Evolutionary conservation across 441 rosid species (phyloP).

Genomic region (Melastoma candidum): DNA sequence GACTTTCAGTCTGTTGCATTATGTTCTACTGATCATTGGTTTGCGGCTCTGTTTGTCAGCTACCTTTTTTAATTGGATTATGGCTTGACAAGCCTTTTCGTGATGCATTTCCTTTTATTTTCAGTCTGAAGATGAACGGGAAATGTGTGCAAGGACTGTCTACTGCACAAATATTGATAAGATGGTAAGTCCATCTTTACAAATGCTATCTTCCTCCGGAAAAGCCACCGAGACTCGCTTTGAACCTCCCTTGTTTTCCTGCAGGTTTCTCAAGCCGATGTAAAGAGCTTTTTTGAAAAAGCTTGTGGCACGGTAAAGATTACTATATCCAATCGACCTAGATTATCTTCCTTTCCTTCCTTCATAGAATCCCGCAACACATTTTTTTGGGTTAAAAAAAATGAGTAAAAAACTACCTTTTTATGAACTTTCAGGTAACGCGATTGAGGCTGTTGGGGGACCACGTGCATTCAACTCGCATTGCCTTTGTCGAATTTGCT

Average conservation of each 20-base stretch:
- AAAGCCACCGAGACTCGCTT: no score
- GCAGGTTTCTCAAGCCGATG: constrained; percentile 60
- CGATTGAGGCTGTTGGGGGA: constrained; percentile 67
- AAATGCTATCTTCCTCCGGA: not conserved
- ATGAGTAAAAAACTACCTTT: not conserved
- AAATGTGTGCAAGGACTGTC: constrained; percentile 64
- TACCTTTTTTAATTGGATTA: not conserved
- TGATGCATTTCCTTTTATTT: constrained; percentile 6
- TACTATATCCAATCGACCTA: not conserved
- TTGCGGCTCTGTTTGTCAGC: constrained; percentile 5
- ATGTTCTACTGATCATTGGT: constrained; percentile 2
- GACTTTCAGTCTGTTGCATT: not conserved
- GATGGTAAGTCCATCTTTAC: constrained; percentile 27
- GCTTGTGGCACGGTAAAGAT: constrained; percentile 57
- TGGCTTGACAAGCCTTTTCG: not conserved
- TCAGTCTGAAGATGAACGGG: constrained; percentile 74
- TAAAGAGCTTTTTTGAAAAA: constrained; percentile 47
- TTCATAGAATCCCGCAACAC: not conserved
- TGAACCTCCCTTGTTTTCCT: not conserved
- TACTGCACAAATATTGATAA: constrained; percentile 70
- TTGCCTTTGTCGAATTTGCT: constrained; percentile 66
- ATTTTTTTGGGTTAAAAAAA: not conserved
- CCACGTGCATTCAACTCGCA: constrained; percentile 57
- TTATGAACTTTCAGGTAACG: constrained; percentile 35
- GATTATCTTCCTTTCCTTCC: not conserved